Evolutionary conservation across 1,139 yeast genomes (phyloP), one percentile per base, ranked within the genome.

Genomic region (Kodamaea arcana): DNA sequence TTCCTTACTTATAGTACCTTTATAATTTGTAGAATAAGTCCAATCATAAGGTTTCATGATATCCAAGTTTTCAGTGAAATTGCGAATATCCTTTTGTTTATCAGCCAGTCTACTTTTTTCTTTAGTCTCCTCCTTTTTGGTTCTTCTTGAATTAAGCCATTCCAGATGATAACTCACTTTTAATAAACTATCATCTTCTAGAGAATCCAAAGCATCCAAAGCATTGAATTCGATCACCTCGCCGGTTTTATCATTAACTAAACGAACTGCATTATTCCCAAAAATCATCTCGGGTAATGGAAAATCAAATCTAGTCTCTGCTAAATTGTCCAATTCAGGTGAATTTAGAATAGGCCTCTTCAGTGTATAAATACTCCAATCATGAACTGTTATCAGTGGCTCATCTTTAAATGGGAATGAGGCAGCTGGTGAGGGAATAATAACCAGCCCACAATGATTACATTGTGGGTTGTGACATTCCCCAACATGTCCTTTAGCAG

Each of bases 211-310:
- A 0, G 97, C 97, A 51, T 83, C 92, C 27, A 82, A 61, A 0
- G 96, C 82, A 52, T 83, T 81, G 59, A 90, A 88, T 34, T 68
- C 71, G 12, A 90, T 67, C 4, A 55, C 47, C 56, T 78, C 73
- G 3, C 74, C 57, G 49, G 61, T 51, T 34, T 54, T 52, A 29
- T 62, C 69, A 40, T 67, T 59, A 3, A 55, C 58, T 7, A 86
- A 54, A 33, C 65, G 69, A n/a, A 88, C 80, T 40, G 62, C 60
- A 54, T 85, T 90, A 46, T 85, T 80, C n/a, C 97, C 97, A 62
- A 92, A 92, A 12, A 92, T 88, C 98, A 92, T 92, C 54, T 92
- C 99, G 0, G 99, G 99, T 34, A 92, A 62, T 0, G 97, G 95
- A 45, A 92, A 77, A 9, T 79, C 78, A 39, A 83, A 71, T 36